These are phyloP conservation scores for Penicillium robsamsonii DNA, from an alignment of 495 filamentous ascomycete genomes.

Conservation along the genomic window DNA sequence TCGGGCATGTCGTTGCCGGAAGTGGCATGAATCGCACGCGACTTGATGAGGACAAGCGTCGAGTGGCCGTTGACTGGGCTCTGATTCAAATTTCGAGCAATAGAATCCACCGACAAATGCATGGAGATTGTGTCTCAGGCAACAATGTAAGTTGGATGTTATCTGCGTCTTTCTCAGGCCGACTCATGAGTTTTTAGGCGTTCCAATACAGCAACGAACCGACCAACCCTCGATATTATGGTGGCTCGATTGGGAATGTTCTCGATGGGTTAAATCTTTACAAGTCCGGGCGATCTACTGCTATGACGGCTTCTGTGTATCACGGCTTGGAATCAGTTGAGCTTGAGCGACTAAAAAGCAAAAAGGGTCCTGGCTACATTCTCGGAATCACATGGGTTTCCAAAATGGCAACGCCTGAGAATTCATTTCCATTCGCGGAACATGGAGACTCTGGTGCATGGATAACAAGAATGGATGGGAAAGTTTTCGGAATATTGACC, in stretches of 20 bases:
- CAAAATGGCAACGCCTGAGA: background rate
- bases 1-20: background rate
- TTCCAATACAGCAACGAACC: background rate
- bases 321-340: background rate
- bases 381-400: background rate
- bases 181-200: background rate
- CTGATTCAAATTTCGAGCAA: background rate
- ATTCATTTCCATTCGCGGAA: background rate
- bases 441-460: background rate
- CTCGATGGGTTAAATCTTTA: background rate
- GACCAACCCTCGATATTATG: background rate
- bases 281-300: conserved; percentile 2
- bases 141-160: background rate
- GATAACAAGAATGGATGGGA: background rate
- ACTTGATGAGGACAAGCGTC: background rate
- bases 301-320: background rate
- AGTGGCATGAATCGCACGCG: background rate
- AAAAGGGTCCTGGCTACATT: background rate
- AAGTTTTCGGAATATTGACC: background rate
- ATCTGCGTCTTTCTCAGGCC: background rate
- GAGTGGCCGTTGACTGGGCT: background rate
- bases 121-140: background rate
- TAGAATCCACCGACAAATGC: background rate
- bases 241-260: background rate
- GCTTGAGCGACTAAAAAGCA: background rate